Conservation (phyloP, 2,329 filamentous ascomycete species). For the Calonectria pseudoturangicola region DNA sequence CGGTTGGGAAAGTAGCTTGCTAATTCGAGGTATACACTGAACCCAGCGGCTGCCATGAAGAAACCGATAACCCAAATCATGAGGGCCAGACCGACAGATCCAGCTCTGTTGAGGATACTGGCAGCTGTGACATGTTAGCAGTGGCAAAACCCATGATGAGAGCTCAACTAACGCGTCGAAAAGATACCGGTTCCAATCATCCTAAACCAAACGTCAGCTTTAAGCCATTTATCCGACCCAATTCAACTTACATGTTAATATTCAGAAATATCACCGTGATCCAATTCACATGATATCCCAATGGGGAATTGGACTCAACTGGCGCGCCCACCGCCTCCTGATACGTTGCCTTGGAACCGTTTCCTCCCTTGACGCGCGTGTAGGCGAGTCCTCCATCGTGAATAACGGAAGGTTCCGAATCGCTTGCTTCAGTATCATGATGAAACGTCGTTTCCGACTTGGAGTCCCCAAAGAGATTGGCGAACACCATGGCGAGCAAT, state of each 20-base stretch:
- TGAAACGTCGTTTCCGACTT: conserved; percentile 20
- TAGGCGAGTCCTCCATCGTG: conserved; percentile 41
- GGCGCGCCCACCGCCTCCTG: conserved; percentile 78
- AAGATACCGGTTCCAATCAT: conserved; percentile 79
- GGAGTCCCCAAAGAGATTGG: conserved; percentile 16
- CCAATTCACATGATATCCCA: conserved; percentile 75
- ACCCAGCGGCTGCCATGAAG: conserved; percentile 72
- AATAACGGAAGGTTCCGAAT: conserved; percentile 19
- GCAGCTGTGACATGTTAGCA: conserved; percentile 63
- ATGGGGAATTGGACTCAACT: conserved; percentile 73
- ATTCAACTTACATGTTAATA: conserved; percentile 64
- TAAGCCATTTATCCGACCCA: not conserved
- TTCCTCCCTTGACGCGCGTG: conserved; percentile 61
- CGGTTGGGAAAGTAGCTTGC: conserved; percentile 80
- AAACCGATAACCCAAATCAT: conserved; percentile 80
- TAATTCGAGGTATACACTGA: conserved; percentile 78
- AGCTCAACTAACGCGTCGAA: conserved; percentile 72
- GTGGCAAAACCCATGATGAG: not conserved
- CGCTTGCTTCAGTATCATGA: conserved; percentile 8
- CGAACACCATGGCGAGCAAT: conserved; percentile 15
- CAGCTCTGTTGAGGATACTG: conserved; percentile 74
- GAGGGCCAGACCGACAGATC: conserved; percentile 77
- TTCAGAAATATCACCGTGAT: conserved; percentile 76
- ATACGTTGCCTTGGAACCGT: conserved; percentile 69
- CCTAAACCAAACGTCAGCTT: not conserved